Evolutionary conservation across 805 yeast genomes (phyloP).

Genomic region (Zygoascus flipseniorum): DNA sequence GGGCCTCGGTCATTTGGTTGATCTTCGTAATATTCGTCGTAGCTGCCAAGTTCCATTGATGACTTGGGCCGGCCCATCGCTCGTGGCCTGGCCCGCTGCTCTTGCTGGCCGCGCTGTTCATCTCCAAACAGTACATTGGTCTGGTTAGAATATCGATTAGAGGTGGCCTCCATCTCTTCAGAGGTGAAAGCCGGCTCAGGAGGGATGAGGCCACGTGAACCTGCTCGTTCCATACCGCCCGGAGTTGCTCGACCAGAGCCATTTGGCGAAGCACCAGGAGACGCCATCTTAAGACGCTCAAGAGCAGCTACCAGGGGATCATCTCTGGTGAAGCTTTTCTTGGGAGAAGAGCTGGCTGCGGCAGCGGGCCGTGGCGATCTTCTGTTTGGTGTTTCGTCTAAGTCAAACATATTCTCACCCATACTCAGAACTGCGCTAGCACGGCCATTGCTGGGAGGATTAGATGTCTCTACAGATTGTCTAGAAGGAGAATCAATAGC

Average conservation of each 20-base stretch:
- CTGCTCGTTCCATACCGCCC: background rate
- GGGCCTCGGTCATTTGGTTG: constrained; percentile 9
- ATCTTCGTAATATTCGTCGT: background rate
- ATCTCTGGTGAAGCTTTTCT: constrained; percentile 16
- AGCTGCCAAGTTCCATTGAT: constrained; percentile 11
- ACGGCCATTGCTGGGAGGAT: background rate
- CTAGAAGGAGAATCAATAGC: background rate
- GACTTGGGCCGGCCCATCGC: constrained; percentile 19
- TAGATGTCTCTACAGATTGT: background rate
- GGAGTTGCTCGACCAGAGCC: background rate
- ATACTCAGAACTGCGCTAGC: constrained; percentile 15
- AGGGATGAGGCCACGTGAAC: constrained; percentile 16
- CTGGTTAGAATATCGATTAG: constrained; percentile 19
- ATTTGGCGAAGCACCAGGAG: constrained; percentile 5
- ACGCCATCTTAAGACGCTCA: constrained; percentile 31
- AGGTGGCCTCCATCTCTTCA: constrained; percentile 35
- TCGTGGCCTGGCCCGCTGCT: constrained; percentile 2
- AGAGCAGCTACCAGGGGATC: constrained; percentile 51
- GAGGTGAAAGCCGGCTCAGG: constrained; percentile 28
- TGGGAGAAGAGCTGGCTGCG: constrained; percentile 12
- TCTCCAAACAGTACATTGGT: constrained; percentile 18
- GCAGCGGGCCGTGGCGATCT: constrained; percentile 3
- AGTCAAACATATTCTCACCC: constrained; percentile 26
- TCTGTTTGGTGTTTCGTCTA: constrained; percentile 12
- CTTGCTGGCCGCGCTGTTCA: background rate